A percentile compares a stretch with the other conserved stretches of the same genome.
Evolutionary conservation across 768 basidiomycete genomes (phyloP).

Genomic region (Boletales sp.): DNA sequence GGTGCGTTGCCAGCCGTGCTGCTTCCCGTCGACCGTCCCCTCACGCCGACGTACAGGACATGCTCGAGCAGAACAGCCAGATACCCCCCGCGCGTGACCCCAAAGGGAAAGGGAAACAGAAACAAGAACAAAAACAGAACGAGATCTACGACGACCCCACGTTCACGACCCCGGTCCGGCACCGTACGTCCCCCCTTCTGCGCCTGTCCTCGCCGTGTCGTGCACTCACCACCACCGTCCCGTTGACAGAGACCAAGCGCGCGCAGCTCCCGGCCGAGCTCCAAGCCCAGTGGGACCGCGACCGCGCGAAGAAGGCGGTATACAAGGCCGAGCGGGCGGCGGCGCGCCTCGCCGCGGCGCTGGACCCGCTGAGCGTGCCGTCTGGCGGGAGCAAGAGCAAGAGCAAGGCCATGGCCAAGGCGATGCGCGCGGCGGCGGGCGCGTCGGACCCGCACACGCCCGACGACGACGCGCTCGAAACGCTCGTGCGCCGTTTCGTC

Average conservation of each 20-base stretch:
- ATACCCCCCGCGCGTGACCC: slow-evolving; percentile 43
- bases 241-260: slow-evolving; percentile 11
- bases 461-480: slow-evolving; percentile 64
- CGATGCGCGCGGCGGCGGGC: slow-evolving; percentile 33
- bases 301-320: slow-evolving; percentile 81
- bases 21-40: neutral
- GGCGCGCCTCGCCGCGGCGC: slow-evolving; percentile 50
- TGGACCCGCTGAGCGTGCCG: slow-evolving; percentile 54
- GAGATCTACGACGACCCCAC: slow-evolving; percentile 31
- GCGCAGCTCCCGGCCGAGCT: slow-evolving; percentile 39
- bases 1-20: slow-evolving; percentile 40
- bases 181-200: no score
- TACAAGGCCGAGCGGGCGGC: slow-evolving; percentile 59
- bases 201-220: no score
- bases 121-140: no score
- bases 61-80: slow-evolving; percentile 57
- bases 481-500: slow-evolving; percentile 69
- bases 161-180: slow-evolving; percentile 15
- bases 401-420: slow-evolving; percentile 54
- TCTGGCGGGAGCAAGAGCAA: slow-evolving; percentile 58
- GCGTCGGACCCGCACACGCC: no score
- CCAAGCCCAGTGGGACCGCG: slow-evolving; percentile 69
- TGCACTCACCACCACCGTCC: no score
- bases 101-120: slow-evolving; percentile 44
- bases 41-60: slow-evolving; percentile 41